These are phyloP conservation scores for Aspergillus egyptiacus DNA, from an alignment of 495 filamentous ascomycete species.

Conservation along the genomic window DNA sequence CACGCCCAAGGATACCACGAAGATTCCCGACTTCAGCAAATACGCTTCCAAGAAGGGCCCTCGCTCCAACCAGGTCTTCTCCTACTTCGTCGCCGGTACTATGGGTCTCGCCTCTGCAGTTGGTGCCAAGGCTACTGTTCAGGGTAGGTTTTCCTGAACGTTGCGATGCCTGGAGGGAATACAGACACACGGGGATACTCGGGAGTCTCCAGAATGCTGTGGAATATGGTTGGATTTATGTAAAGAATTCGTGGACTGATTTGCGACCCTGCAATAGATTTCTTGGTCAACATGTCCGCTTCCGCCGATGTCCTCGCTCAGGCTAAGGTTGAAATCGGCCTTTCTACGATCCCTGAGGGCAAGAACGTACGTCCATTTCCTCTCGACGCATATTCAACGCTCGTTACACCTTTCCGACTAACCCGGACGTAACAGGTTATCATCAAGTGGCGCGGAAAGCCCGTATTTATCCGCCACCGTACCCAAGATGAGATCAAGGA, in stretches of 20 bases:
- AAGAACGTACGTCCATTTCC: slow-evolving; percentile 77
- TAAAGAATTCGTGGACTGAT: slow-evolving; percentile 16
- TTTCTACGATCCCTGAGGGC: slow-evolving; percentile 88
- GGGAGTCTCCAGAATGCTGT: neutral
- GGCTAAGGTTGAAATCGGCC: slow-evolving; percentile 98
- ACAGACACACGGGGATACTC: neutral
- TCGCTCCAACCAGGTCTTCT: slow-evolving; percentile 75
- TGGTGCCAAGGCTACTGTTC: slow-evolving; percentile 92
- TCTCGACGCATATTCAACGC: neutral
- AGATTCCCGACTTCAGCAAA: slow-evolving; percentile 84
- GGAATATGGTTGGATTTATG: neutral
- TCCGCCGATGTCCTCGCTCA: slow-evolving; percentile 98
- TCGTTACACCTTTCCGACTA: slow-evolving; percentile 3
- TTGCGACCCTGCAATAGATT: slow-evolving; percentile 56
- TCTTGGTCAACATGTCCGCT: slow-evolving; percentile 99
- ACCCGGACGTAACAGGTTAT: slow-evolving; percentile 60
- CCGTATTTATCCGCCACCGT: slow-evolving; percentile 99
- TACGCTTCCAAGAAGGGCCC: slow-evolving; percentile 65
- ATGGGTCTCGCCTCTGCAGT: slow-evolving; percentile 86
- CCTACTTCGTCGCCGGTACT: slow-evolving; percentile 97
- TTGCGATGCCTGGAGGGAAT: slow-evolving; percentile 2
- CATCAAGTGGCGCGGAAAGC: slow-evolving; percentile 99
- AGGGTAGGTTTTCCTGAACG: slow-evolving; percentile 59
- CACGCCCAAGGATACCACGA: slow-evolving; percentile 48
- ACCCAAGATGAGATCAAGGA: slow-evolving; percentile 81